Base-by-base conservation (phyloP, 1,284 basidiomycete genomes). In the Microbotryum scabiosae region DNA sequence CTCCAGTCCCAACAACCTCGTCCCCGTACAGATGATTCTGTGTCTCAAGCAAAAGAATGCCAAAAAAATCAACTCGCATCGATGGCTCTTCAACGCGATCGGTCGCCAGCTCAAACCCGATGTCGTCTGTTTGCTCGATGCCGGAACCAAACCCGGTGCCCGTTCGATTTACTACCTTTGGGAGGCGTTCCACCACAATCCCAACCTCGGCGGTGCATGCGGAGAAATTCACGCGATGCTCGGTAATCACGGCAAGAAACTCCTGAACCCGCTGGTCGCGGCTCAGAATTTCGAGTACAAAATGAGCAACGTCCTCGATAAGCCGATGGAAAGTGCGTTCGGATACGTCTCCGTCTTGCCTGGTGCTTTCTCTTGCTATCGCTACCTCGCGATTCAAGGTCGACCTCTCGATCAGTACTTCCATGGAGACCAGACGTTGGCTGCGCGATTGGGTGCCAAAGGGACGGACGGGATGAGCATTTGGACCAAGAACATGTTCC, bases 251-350 rank as follows among this genome's bases (percentile, higher is more conserved):
- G 93, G 94, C 30, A 86, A 79, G 75, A 94, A 96, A 74, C 82
- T 98, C 43, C 73, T 97, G 64, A 98, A 97, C 72, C 94, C 94
- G 16, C 80, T 97, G 51, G 84, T 93, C 36, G 91, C 91, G 12
- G 90, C 90, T 26, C 94, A 97, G 76, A 97, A 97, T 77, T 97
- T 98, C 71, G 94, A 98, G 77, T 97, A 97, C 79, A 62, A 90
- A 78, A 93, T 93, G 88, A 91, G 88, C 45, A 93, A 93, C 75
- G 94, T 96, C 71, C 79, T 93, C 28, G 88, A 88, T 83, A 75
- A 94, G 75, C 93, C 93, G 3, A 80, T 94, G 51, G 93, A 97
- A 76, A 92, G 88, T 71, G 86, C 85, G 66, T 97, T 97, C 72
- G 94, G 93, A 57, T 97, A 97, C 63, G 72, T 73, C 41, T 92